Evolutionary conservation across 2,329 filamentous ascomycete genomes (phyloP).

Genomic region (Teratosphaeria nubilosa): DNA sequence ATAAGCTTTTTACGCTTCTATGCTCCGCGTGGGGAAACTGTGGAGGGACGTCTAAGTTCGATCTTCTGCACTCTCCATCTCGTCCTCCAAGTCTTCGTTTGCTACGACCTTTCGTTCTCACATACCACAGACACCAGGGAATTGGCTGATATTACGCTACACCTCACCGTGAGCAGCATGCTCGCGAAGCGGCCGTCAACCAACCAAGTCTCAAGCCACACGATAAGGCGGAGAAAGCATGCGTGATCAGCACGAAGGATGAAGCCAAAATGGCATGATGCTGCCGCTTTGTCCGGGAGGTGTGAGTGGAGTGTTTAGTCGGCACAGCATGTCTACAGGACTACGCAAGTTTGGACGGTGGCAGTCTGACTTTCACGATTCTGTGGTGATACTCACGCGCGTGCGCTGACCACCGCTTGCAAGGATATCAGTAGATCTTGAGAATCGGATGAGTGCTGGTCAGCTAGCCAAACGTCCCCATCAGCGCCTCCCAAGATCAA

Average conservation of each 20-base stretch:
- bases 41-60: not conserved
- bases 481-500: constrained; percentile 34
- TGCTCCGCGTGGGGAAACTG: not conserved
- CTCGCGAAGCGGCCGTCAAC: no score
- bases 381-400: no score
- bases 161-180: no score
- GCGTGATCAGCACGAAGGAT: not conserved
- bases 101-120: not conserved
- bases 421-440: no score
- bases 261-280: not conserved
- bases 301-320: not conserved
- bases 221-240: not conserved
- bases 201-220: not conserved
- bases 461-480: not conserved
- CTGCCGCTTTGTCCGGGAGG: not conserved
- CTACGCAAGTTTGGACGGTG: not conserved
- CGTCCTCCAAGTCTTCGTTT: not conserved
- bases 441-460: no score
- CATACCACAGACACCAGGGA: no score
- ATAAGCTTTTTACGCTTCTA: not conserved
- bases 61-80: not conserved
- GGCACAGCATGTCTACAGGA: not conserved
- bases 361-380: no score
- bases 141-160: no score
- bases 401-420: no score